A percentile compares a stretch with the other conserved stretches of the same genome.
phyloP scores from a whole-genome alignment of 1,284 basidiomycete genomes.

The Apiotrichum gracile region DNA sequence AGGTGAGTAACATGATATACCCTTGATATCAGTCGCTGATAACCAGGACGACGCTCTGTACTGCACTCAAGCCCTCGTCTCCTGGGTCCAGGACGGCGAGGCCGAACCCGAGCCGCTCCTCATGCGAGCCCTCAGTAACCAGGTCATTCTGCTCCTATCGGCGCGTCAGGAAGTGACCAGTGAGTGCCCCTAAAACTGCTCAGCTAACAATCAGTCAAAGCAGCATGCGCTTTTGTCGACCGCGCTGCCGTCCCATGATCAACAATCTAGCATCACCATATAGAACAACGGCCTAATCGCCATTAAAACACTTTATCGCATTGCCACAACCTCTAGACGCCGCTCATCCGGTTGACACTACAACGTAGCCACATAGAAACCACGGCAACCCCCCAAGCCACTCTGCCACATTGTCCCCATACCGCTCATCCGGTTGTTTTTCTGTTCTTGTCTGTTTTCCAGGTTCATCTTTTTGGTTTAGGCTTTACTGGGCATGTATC shows the following conservation, averaged over 20 bases:
- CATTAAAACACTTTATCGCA: too few species aligned
- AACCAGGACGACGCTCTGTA: slow-evolving; percentile 1
- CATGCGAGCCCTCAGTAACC: slow-evolving; percentile 5
- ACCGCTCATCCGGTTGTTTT: too few species aligned
- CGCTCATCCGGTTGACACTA: too few species aligned
- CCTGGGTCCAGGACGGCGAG: neutral
- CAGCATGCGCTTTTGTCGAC: neutral
- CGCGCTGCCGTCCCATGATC: neutral
- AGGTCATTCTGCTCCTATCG: slow-evolving; percentile 1
- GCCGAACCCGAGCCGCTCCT: neutral
- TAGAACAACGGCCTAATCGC: too few species aligned
- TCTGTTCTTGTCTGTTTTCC: too few species aligned
- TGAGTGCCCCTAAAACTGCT: neutral
- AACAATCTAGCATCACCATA: too few species aligned
- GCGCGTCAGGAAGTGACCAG: neutral
- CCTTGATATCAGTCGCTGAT: neutral
- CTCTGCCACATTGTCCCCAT: too few species aligned
- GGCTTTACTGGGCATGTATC: too few species aligned
- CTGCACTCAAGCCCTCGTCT: neutral
- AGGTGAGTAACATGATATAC: neutral
- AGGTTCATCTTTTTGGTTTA: too few species aligned
- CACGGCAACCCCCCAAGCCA: too few species aligned
- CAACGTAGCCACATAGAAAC: too few species aligned
- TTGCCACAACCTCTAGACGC: too few species aligned
- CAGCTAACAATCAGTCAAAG: slow-evolving; percentile 1